phyloP scores from a whole-genome alignment of 768 basidiomycete species.

The Suillus weaverae region DNA sequence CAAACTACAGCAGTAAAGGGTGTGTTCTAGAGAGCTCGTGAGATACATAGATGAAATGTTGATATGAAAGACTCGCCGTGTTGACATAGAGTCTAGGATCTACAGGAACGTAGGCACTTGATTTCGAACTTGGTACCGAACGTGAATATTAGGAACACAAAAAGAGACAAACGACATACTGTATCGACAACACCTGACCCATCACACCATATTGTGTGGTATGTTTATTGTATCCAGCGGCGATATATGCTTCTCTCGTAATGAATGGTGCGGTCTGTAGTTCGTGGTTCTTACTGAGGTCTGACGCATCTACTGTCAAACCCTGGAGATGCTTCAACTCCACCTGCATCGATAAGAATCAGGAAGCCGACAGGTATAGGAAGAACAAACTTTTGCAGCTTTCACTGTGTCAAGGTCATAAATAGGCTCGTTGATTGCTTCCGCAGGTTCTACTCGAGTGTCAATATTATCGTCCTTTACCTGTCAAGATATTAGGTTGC shows the following conservation, averaged over 20 bases:
- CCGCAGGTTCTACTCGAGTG: background rate
- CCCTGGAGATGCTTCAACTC: constrained; percentile 6
- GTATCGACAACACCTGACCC: constrained; percentile 40
- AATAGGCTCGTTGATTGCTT: background rate
- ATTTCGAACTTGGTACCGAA: constrained; percentile 28
- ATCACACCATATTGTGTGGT: constrained; percentile 54
- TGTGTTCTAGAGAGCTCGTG: constrained; percentile 45
- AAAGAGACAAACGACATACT: constrained; percentile 30
- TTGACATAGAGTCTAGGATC: constrained; percentile 59
- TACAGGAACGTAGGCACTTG: constrained; percentile 24
- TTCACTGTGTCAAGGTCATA: constrained; percentile 2
- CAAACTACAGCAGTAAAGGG: constrained; percentile 69
- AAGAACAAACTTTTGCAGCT: background rate
- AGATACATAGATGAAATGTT: background rate
- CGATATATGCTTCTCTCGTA: constrained; percentile 40
- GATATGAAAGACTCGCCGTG: constrained; percentile 39
- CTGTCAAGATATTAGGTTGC: background rate
- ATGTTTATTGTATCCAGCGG: constrained; percentile 20
- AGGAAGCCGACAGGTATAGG: background rate
- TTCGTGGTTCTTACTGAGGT: constrained; percentile 7
- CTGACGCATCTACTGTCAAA: background rate
- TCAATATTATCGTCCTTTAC: background rate
- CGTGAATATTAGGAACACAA: background rate
- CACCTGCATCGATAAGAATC: constrained; percentile 1
- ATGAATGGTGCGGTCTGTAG: constrained; percentile 42